phyloP scores from a whole-genome alignment of 2,329 filamentous ascomycete species.

The Annulohypoxylon truncatum region DNA sequence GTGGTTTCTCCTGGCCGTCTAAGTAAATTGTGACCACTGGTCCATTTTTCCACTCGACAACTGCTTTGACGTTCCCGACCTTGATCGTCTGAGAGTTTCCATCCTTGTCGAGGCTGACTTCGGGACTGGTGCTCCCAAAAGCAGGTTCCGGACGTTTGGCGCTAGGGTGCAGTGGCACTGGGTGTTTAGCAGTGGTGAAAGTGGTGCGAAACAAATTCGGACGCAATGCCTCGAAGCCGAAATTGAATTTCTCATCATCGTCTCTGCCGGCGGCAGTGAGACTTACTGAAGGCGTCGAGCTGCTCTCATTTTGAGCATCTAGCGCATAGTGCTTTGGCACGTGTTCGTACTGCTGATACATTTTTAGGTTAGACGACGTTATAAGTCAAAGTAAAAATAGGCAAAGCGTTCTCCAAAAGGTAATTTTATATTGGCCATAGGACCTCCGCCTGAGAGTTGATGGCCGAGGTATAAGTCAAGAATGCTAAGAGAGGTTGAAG shows the following conservation, averaged over 20 bases:
- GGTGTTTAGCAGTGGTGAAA: conserved; percentile 71
- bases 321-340: conserved; percentile 46
- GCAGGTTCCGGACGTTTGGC: conserved; percentile 58
- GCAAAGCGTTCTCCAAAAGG: background rate
- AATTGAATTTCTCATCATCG: conserved; percentile 59
- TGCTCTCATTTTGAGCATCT: conserved; percentile 12
- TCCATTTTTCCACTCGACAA: conserved; percentile 67
- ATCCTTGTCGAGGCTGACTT: conserved; percentile 49
- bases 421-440: conserved; percentile 2
- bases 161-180: conserved; percentile 73
- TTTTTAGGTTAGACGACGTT: conserved; percentile 9
- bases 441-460: background rate
- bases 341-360: conserved; percentile 39
- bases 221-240: conserved; percentile 71
- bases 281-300: conserved; percentile 49
- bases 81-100: conserved; percentile 57
- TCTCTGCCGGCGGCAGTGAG: conserved; percentile 55
- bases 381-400: conserved; percentile 4
- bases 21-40: conserved; percentile 69
- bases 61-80: conserved; percentile 62
- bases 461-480: background rate
- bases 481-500: background rate
- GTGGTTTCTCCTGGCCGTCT: conserved; percentile 59
- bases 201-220: conserved; percentile 75
- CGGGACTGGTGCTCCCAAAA: conserved; percentile 49